These are phyloP conservation scores for Penicillium polonicum DNA, from an alignment of 2,329 filamentous ascomycete genomes.

Conservation along the genomic window DNA sequence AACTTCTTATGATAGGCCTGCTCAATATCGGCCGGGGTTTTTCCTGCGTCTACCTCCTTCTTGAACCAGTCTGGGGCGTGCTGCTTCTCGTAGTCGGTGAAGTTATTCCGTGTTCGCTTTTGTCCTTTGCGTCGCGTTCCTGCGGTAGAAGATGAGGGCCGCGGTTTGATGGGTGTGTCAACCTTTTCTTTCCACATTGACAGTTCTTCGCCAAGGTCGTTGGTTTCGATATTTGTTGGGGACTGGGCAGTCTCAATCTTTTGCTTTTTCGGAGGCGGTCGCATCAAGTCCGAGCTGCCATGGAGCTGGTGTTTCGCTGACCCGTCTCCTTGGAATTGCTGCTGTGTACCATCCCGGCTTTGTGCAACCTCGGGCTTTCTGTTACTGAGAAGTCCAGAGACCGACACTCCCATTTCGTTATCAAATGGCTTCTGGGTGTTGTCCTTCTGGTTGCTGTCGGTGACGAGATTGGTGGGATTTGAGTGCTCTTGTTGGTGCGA, in stretches of 20 bases:
- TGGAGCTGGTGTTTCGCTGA: neutral
- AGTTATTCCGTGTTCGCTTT: constrained; percentile 2
- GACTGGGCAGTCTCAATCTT: neutral
- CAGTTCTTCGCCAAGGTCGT: neutral
- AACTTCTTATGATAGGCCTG: neutral
- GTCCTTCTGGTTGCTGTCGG: neutral
- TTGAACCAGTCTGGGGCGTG: constrained; percentile 4
- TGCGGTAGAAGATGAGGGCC: neutral
- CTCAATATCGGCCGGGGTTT: neutral
- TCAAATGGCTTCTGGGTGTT: neutral
- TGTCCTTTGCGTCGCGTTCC: neutral
- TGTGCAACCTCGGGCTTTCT: neutral
- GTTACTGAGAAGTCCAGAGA: neutral
- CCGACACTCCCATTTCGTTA: neutral
- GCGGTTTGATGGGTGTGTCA: neutral
- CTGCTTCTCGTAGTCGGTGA: constrained; percentile 5
- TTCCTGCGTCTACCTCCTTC: neutral
- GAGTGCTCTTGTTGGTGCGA: neutral
- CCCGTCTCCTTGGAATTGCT: neutral
- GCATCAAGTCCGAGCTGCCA: neutral
- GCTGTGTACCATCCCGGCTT: neutral
- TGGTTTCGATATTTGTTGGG: neutral
- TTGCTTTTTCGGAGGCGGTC: neutral
- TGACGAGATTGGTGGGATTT: neutral
- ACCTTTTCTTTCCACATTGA: neutral